Base-by-base conservation (phyloP, 1,284 basidiomycete genomes). In the Earliella scabrosa region DNA sequence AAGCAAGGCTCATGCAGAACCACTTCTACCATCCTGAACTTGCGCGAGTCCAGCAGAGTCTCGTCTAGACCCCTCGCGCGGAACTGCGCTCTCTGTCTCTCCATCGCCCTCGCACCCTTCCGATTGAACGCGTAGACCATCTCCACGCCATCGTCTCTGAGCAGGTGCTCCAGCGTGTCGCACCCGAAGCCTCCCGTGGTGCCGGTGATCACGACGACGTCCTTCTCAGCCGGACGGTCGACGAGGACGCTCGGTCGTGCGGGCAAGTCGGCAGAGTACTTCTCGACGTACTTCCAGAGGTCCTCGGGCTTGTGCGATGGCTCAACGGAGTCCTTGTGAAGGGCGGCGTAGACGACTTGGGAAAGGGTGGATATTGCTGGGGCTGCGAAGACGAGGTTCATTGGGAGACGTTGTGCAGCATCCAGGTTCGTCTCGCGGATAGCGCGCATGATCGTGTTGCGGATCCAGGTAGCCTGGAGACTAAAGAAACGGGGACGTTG, bases 381-480 rank as follows among this genome's bases (percentile, higher is more conserved):
- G 36, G 71, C 31, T 20, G 68, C 58, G 56, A 76, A 78, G 27
- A 78, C 73, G 50, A 77, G 65, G 54, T 70, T 71, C 2, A 60
- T 49, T 0, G 71, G 63, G 2, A 74, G 53, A 0, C 56, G 55
- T 1, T 56, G 61, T 20, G 64, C 58, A 0, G 61, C 66, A 32
- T 64, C 61, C 4, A 62, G 45, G 29, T 63, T 63, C 16, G 63
- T 52, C 26, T 66, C 55, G 7, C 71, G 69, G 18, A 78, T 52
- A 7, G 70, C 75, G 20, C 68, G 68, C 4, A 73, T 39, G 35
- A 78, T 38, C 2, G 72, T 61, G 61, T 77, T 78, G 16, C 77
- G 70, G 43, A 78, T 76, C 64, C 71, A 76, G 0, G 73, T 76
- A 3, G 76, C 70, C 59, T 75, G 73, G 8, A 79, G 59, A 63